Base-by-base conservation (phyloP, 768 basidiomycete genomes). In the Podaxis carcinomalis region DNA sequence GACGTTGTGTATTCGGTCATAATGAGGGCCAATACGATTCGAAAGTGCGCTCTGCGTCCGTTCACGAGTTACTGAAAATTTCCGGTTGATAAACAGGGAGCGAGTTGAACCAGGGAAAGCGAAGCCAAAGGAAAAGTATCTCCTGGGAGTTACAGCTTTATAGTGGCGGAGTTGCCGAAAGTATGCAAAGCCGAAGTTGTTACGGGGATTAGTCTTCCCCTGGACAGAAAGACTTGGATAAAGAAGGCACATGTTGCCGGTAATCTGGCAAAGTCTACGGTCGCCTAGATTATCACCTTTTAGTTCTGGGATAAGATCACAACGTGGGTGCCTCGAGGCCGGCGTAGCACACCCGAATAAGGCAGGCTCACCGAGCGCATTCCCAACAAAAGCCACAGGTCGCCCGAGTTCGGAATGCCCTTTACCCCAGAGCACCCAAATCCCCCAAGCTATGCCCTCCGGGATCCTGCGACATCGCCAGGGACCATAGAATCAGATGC, bases 1-100 rank as follows among this genome's bases (percentile, higher is more conserved):
- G 83, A 83, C 49, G 79, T 76, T 0, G 81, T 79, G 70, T 85
- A 86, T 74, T 87, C 86, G 57, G 86, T 85, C 87, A 90, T 88
- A 64, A 62, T 56, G 52, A 63, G 54, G 59, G 57, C 19, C n/a
- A 28, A 27, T 42, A 32, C n/a, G 6, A 19, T 19, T 44, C 5
- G 19, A 28, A 46, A 13, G n/a, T 21, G 51, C 11, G 42, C 28
- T 46, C 32, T 42, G 40, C 28, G 46, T 46, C 37, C 44, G 19
- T 44, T 21, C 19, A 27, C 5, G 53, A 37, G 32, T 49, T 32
- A 57, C 16, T 28, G 40, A 47, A 56, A 19, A 39, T 27, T 58
- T 54, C 6, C 19, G 27, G 11, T 47, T 58, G 50, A 66, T 52
- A 60, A 56, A 54, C 59, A 65, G 57, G 65, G 59, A 64, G 54